Evolutionary conservation across 768 basidiomycete species (phyloP), one percentile per base, ranked within the genome.

Genomic region (Mycena indigotica): DNA sequence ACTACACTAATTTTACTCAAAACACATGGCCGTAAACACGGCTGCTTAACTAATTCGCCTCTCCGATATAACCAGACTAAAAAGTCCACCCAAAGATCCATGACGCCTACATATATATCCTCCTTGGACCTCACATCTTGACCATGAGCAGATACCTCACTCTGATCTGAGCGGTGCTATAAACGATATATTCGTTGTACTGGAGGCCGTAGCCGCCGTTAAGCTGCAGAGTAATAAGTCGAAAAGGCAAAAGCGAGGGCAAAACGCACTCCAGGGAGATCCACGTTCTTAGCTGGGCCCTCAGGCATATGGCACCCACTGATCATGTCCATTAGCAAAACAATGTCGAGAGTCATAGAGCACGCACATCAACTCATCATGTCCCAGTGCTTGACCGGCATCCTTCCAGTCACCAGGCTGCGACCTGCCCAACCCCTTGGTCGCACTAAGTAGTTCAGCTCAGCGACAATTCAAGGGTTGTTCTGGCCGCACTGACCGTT

Each of bases 301-400:
- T 83, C 80, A n/a, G 85, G 85, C 85, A 87, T 86, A 32, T 76
- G 68, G 55, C 81, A 82, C 17, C 84, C 84, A 32, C 72, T 63
- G 50, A 19, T 48, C 17, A n/a, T 8, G 28, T 4, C 1, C 29
- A 5, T 19, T 17, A 24, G 15, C 39, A 19, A 26, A 45, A 16
- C n/a, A 21, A 25, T 23, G 10, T n/a, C n/a, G 12, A 29, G 28
- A 25, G 4, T 13, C 1, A 32, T 19, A 12, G n/a, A 30, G 15
- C 3, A 53, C 57, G 17, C 26, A 63, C 62, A 63, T 65, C 23
- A 87, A 74, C 19, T 75, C 82, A 6, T 76, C 72, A 62, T 84
- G 74, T 28, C 72, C 76, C 10, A 84, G 68, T 1, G 78, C 78
- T 38, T 67, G 68, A 25, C 83, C 84, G 0, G 84, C 84, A 66